Conservation (phyloP, 305 asterid genomes). For the Solanum aculeatissimum region DNA sequence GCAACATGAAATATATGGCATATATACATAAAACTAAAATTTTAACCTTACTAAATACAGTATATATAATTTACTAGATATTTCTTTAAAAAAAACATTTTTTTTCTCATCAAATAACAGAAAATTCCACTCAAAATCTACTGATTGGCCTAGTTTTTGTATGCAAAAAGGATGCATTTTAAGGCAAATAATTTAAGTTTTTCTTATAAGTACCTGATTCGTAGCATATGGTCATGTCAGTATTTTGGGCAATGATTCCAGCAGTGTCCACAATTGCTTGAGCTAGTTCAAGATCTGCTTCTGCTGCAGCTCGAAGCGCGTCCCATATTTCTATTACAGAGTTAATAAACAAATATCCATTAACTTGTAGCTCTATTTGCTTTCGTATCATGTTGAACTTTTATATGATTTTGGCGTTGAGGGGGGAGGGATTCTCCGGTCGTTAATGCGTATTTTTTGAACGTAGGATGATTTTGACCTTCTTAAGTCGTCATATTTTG, state of each 20-base stretch:
- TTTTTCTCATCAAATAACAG: too few species aligned
- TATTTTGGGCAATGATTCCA: slow-evolving; percentile 51
- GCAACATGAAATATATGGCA: background rate
- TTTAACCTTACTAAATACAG: background rate
- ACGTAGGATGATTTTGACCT: too few species aligned
- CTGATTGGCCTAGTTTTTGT: too few species aligned
- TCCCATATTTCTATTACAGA: slow-evolving; percentile 62
- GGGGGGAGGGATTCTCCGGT: too few species aligned
- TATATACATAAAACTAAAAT: background rate
- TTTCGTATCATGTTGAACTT: background rate
- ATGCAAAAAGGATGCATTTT: too few species aligned
- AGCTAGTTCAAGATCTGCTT: slow-evolving; percentile 50
- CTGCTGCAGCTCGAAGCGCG: slow-evolving; percentile 79
- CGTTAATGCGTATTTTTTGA: too few species aligned
- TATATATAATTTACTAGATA: too few species aligned
- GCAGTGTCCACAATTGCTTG: slow-evolving; percentile 57
- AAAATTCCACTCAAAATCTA: too few species aligned
- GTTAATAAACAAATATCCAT: background rate
- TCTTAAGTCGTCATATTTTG: too few species aligned
- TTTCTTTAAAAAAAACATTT: too few species aligned
- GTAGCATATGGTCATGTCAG: slow-evolving; percentile 67
- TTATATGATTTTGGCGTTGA: background rate
- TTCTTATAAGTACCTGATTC: slow-evolving; percentile 36
- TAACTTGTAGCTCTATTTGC: background rate
- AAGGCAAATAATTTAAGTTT: too few species aligned